Evolutionary conservation across 148 eudicot genomes (phyloP).

Genomic region (Vaccinium vitisidaea): DNA sequence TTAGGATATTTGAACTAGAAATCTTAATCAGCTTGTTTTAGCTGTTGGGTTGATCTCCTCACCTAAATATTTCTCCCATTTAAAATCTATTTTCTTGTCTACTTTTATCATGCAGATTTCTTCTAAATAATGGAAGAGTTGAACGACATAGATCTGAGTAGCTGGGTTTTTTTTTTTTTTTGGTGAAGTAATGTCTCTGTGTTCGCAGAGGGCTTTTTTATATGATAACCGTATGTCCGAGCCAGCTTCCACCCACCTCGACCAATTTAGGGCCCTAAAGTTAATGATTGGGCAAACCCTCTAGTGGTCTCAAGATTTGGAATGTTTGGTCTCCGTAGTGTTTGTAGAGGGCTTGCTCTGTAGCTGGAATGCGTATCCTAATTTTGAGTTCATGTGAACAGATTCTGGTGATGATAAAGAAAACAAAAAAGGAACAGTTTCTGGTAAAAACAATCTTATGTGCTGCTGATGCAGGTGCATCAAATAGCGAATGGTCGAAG

Average conservation of each 20-base stretch:
- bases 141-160: not conserved
- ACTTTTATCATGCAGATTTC: not conserved
- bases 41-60: not conserved
- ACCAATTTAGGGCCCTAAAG: no score
- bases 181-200: not conserved
- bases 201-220: not conserved
- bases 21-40: not conserved
- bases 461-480: not conserved
- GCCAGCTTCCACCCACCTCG: no score
- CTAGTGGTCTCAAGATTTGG: no score
- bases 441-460: not conserved
- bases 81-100: not conserved
- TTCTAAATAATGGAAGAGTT: not conserved
- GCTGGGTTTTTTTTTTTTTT: not conserved
- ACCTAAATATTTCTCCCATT: not conserved
- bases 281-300: no score
- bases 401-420: not conserved
- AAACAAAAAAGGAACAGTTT: not conserved
- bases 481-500: not conserved
- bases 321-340: not conserved
- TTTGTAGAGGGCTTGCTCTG: not conserved
- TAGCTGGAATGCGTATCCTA: not conserved
- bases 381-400: not conserved
- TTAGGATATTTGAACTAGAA: not conserved
- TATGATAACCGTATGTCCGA: no score